phyloP scores from a whole-genome alignment of 2,329 filamentous ascomycete species.

The Leptosphaerulina australis region DNA sequence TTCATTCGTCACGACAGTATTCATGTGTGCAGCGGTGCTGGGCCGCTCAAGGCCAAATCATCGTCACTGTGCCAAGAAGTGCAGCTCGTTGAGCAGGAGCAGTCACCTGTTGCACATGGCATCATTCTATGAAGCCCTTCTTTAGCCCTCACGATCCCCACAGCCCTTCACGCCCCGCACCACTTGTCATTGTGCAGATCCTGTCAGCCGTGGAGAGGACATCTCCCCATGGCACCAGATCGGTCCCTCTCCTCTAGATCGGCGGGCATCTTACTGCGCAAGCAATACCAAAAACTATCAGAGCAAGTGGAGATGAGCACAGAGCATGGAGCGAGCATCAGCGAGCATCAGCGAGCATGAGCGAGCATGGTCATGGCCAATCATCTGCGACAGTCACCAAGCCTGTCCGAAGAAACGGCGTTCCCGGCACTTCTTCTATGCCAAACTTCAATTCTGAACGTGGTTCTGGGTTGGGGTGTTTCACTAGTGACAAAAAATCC shows the following conservation, averaged over 20 bases:
- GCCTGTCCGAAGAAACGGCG: slow-evolving; percentile 10
- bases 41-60: not conserved
- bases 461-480: slow-evolving; percentile 5
- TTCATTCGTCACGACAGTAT: not conserved
- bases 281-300: slow-evolving; percentile 3
- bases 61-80: slow-evolving; percentile 3
- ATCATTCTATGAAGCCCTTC: not conserved
- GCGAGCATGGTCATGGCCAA: not conserved
- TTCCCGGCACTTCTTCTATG: not conserved
- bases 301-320: slow-evolving; percentile 10
- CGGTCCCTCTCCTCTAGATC: not conserved
- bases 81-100: slow-evolving; percentile 2
- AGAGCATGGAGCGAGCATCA: not conserved
- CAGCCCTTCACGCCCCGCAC: slow-evolving; percentile 13
- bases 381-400: not conserved
- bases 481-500: slow-evolving; percentile 20
- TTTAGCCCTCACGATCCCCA: not conserved
- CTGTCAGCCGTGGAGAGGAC: slow-evolving; percentile 3
- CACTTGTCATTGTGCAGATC: slow-evolving; percentile 12
- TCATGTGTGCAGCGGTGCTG: not conserved
- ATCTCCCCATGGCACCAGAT: slow-evolving; percentile 9
- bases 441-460: not conserved
- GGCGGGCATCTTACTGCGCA: slow-evolving; percentile 2
- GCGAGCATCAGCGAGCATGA: too few species aligned
- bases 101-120: not conserved